Base-by-base conservation (phyloP, 805 yeast species). In the Tetrapisispora pingtungensis region DNA sequence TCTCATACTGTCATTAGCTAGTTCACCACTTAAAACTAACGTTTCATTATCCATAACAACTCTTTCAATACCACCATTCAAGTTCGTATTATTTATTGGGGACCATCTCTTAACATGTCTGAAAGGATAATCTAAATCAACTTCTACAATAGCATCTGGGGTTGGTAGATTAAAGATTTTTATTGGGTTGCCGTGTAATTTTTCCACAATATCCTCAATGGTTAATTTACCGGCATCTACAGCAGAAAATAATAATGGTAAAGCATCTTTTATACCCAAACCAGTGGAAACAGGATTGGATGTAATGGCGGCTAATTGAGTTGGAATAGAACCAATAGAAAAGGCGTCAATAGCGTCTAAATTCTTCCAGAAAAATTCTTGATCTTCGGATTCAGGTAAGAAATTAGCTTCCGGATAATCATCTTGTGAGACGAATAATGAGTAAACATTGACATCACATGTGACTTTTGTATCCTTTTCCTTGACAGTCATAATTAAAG, bases 11-110 rank as follows among this genome's bases (percentile, higher is more conserved):
- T 65, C 55, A 40, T 77, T 74, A 53, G 83, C 72, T 42, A 87
- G 64, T 45, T 75, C 77, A 53, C 95, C 96, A 62, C 90, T 96
- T 53, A 88, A 73, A 52, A 87, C 84, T 43, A 82, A 84, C 44
- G 95, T 84, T 62, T 81, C 80, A 46, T 79, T 82, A 49, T 81
- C 77, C 63, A 84, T 70, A 53, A 80, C 74, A 41, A 90, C 97
- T 65, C 97, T 78, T 66, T 88, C 95, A 59, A 90, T 83, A 58
- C 87, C 81, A 50, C 97, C 97, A 48, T 70, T 74, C 59, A 86
- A 70, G 42, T 70, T 68, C 49, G 73, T 74, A 46, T 68, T 69
- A 49, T 62, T 59, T 53, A 79, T 75, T 49, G 81, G 81, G 44
- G 81, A 72, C 76, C 80, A 75, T 45, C 67, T 58, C 33, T 66